Evolutionary conservation across 805 yeast species (phyloP).

Genomic region (Millerozyma acaciae): DNA sequence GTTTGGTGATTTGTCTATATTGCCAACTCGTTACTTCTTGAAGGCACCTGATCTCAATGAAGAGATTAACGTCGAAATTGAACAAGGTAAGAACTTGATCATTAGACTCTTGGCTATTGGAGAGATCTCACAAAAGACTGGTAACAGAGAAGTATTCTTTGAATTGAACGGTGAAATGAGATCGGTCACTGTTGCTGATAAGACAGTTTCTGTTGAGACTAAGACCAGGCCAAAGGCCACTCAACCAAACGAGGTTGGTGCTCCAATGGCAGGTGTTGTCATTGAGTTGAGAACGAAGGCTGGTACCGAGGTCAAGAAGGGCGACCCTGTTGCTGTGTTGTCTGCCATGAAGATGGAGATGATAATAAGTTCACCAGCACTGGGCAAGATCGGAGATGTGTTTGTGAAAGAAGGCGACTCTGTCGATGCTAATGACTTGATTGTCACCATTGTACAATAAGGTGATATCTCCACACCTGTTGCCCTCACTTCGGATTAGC

Average conservation of each 20-base stretch:
- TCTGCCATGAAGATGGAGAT: slow-evolving; percentile 99
- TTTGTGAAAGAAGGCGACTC: slow-evolving; percentile 86
- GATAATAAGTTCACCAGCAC: slow-evolving; percentile 90
- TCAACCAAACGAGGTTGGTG: slow-evolving; percentile 90
- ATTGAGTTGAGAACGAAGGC: slow-evolving; percentile 89
- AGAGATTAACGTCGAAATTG: slow-evolving; percentile 85
- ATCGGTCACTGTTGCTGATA: slow-evolving; percentile 89
- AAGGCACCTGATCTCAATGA: slow-evolving; percentile 85
- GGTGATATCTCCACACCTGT: too few species aligned
- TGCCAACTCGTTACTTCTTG: slow-evolving; percentile 89
- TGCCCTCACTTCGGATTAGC: too few species aligned
- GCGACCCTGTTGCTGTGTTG: slow-evolving; percentile 89
- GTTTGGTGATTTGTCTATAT: slow-evolving; percentile 89
- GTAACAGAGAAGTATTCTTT: slow-evolving; percentile 93
- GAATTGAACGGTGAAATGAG: slow-evolving; percentile 98
- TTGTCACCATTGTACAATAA: slow-evolving; percentile 38
- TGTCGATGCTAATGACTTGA: slow-evolving; percentile 90
- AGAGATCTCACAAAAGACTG: slow-evolving; percentile 78
- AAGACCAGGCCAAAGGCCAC: slow-evolving; percentile 89
- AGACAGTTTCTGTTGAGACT: slow-evolving; percentile 78
- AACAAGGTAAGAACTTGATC: slow-evolving; percentile 90
- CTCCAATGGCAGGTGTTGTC: slow-evolving; percentile 99
- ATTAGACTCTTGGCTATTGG: slow-evolving; percentile 91
- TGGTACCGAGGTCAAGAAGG: slow-evolving; percentile 89
- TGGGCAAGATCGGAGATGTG: slow-evolving; percentile 79